phyloP scores from a whole-genome alignment of 768 basidiomycete species.

The Panellus pusillus region DNA sequence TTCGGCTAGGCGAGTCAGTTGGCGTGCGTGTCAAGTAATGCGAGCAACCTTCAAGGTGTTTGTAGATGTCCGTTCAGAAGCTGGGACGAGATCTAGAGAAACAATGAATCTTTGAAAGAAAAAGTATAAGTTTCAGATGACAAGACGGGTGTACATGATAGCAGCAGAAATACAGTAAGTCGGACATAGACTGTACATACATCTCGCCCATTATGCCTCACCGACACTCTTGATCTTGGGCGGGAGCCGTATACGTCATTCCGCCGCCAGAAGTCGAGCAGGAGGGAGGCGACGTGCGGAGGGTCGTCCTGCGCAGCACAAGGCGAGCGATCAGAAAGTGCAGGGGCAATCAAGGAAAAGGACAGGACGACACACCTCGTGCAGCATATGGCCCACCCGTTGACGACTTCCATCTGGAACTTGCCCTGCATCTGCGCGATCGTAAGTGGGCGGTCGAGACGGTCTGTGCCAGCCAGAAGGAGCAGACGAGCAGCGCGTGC shows the following conservation, averaged over 20 bases:
- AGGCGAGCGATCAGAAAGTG: neutral
- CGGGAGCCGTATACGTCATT: constrained; percentile 69
- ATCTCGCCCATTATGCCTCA: constrained; percentile 32
- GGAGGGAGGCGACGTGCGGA: constrained; percentile 68
- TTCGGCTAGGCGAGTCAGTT: too few relatives aligned
- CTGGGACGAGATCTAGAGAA: too few relatives aligned
- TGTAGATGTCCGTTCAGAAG: too few relatives aligned
- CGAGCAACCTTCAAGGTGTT: too few relatives aligned
- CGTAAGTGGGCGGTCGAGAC: constrained; percentile 91
- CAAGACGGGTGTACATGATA: too few relatives aligned
- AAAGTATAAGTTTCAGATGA: too few relatives aligned
- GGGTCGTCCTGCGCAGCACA: constrained; percentile 75
- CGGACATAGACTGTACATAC: neutral
- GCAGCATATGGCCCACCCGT: constrained; percentile 90
- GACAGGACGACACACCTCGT: constrained; percentile 62
- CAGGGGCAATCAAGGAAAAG: constrained; percentile 1
- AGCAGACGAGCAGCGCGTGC: constrained; percentile 82
- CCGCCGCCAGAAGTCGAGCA: constrained; percentile 88
- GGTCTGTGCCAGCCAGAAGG: constrained; percentile 89
- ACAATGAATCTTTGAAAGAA: too few relatives aligned
- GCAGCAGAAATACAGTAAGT: neutral
- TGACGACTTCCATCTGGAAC: constrained; percentile 89
- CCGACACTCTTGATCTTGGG: constrained; percentile 52
- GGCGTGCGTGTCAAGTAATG: too few relatives aligned
- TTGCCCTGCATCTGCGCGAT: constrained; percentile 95